These are phyloP conservation scores for Arthrocladium fulminans DNA, from an alignment of 2,329 filamentous ascomycete genomes.

Conservation along the genomic window DNA sequence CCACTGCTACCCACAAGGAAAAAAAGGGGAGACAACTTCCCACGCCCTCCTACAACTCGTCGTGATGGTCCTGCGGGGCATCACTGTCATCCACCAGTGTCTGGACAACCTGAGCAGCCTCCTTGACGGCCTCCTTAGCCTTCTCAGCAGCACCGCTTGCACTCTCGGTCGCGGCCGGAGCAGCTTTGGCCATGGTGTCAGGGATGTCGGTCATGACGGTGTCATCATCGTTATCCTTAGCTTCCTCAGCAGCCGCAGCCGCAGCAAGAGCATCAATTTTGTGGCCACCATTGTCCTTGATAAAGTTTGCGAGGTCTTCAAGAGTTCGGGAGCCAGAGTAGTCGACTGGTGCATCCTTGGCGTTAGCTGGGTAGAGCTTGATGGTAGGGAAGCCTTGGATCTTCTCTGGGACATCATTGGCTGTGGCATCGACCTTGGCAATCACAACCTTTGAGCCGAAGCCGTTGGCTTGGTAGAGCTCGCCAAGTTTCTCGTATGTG, in stretches of 20 bases:
- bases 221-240: slow-evolving; percentile 40
- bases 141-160: slow-evolving; percentile 42
- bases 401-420: slow-evolving; percentile 94
- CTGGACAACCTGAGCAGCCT: slow-evolving; percentile 51
- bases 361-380: slow-evolving; percentile 89
- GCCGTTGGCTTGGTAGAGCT: slow-evolving; percentile 45
- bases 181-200: slow-evolving; percentile 23
- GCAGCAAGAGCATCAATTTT: slow-evolving; percentile 58
- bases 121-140: slow-evolving; percentile 53
- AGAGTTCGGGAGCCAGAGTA: slow-evolving; percentile 83
- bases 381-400: slow-evolving; percentile 98
- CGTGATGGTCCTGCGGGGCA: slow-evolving; percentile 14
- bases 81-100: slow-evolving; percentile 15
- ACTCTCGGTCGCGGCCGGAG: slow-evolving; percentile 21
- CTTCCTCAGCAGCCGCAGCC: slow-evolving; percentile 47
- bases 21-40: too few relatives aligned
- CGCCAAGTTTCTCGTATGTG: slow-evolving; percentile 58
- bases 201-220: slow-evolving; percentile 28
- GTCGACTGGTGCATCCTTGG: slow-evolving; percentile 74
- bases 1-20: too few relatives aligned
- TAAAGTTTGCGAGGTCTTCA: slow-evolving; percentile 84
- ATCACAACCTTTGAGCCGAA: slow-evolving; percentile 53
- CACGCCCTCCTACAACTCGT: slow-evolving; percentile 11
- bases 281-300: slow-evolving; percentile 92
- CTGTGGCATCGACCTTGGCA: slow-evolving; percentile 90